Base-by-base conservation (phyloP, 1,284 basidiomycete species). In the Veloboletus limbatus region DNA sequence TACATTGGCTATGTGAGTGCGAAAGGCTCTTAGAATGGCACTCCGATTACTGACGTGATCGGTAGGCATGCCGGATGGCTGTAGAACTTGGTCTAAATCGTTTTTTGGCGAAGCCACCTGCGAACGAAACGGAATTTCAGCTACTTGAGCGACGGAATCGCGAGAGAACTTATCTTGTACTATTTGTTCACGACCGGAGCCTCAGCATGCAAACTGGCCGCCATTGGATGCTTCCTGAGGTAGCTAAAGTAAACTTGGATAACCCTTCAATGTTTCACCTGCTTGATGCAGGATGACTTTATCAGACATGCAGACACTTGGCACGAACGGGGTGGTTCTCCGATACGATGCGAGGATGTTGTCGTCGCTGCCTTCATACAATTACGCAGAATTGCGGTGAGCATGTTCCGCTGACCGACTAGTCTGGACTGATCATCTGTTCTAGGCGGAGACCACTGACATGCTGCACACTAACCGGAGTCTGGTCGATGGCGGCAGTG, bases 171-270 rank as follows among this genome's bases (percentile, higher is more conserved):
- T 91, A 88, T 60, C 78, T 91, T 35, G 86, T 91, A 13, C 67
- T 91, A 17, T 91, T 87, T 59, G 82, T 89, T 31, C 88, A 91
- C 59, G 88, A 91, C 66, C 79, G 88, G 44, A 86, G 83, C 57
- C 74, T 91, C 34, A 86, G 82, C 63, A 89, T 85, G 64, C 88
- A 90, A 65, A 90, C 88, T 0, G 88, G 88, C 33, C 75, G 84
- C 36, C 79, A 80, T 49, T 90, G 86, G 85, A 91, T 91, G 88
- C 74, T 91, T 26, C 85, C 84, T 8, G 86, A 89, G 66, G 75
- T 75, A 43, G 27, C 49, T 48, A 34, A 22, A 47, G 34, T 34
- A 31, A 17, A 22, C 24, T 47, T 34, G 26, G 13, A 32, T 38
- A 18, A 36, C 17, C 22, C 11, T 45, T 45, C 42, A 40, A 11